Base-by-base conservation (phyloP, 139 green algal genomes). In the Tetradesmus obliquus region DNA sequence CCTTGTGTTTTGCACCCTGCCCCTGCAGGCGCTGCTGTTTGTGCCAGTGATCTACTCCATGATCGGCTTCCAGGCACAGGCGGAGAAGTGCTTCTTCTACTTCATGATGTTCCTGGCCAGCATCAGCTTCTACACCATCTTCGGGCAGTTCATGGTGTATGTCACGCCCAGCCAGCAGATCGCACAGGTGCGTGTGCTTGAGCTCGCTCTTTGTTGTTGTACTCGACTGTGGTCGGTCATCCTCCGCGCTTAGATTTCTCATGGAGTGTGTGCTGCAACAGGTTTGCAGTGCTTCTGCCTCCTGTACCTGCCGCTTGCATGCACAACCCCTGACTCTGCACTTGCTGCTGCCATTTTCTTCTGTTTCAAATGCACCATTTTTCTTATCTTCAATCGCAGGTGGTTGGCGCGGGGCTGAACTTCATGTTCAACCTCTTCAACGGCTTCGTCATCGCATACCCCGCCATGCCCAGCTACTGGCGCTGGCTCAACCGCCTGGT, bases 371-470 rank as follows among this genome's bases (percentile, higher is more conserved):
- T 24, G 1, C 53, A 55, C 22, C 74, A 55, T n/a, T 3, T 6
- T 82, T 6, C 8, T 82, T n/a, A 82, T n/a, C 45, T 72, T 79
- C 12, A 13, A 7, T 12, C 8, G 55, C 88, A 91, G 88, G 88
- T 91, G 9, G 13, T 79, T 24, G 88, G 76, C 13, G 54, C 79
- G 7, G 88, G 76, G 19, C 57, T 91, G 32, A 91, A 91, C 79
- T 92, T 92, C 53, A 74, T 93, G 13, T 95, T 94, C 86, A 94
- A 96, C 85, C 92, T 98, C 4, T 97, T 96, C 90, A 97, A 96
- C 55, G 96, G 96, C 55, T 98, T 98, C 88, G 90, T 97, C 85
- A 95, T 97, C 54, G 94, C 96, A 19, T 98, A 97, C 92, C 91
- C 95, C 0, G 32, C 89, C 22, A 98, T 97, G 79, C 97, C 97